phyloP scores from a whole-genome alignment of 2,329 filamentous ascomycete species.

The Rhynchosporium agropyri region DNA sequence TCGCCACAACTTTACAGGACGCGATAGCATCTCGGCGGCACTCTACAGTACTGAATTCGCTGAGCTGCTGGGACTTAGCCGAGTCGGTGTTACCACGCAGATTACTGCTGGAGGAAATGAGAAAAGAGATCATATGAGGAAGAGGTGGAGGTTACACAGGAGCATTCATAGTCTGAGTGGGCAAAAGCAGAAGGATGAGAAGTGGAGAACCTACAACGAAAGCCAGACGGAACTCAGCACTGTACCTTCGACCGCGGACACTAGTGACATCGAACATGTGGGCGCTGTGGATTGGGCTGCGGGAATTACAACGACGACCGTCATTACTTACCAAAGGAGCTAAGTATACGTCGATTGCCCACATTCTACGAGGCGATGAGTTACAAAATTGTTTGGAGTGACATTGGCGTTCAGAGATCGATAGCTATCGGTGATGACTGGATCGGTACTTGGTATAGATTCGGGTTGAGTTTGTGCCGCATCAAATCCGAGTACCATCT shows the following conservation, averaged over 20 bases:
- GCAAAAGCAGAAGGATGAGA: neutral
- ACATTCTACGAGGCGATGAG: neutral
- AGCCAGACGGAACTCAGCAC: constrained; percentile 32
- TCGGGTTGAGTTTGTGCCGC: no score
- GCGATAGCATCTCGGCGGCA: constrained; percentile 22
- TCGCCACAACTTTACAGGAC: neutral
- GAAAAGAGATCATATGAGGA: constrained; percentile 23
- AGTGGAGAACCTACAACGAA: constrained; percentile 17
- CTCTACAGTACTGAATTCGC: constrained; percentile 37
- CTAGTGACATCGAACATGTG: neutral
- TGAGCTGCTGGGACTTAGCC: constrained; percentile 34
- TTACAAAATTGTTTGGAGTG: neutral
- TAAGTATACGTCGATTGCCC: neutral
- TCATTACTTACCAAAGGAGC: constrained; percentile 19
- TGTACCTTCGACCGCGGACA: neutral
- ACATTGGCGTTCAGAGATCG: neutral
- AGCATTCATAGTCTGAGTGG: neutral
- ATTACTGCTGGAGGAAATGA: constrained; percentile 28
- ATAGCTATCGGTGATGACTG: no score
- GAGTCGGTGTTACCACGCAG: constrained; percentile 34
- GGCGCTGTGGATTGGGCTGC: constrained; percentile 21
- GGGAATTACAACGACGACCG: constrained; percentile 30
- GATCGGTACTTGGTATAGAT: no score
- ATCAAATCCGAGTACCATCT: no score
- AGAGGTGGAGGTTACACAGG: constrained; percentile 17